These are phyloP conservation scores for Syzygium aromaticum DNA, from an alignment of 345 rosid species.

Conservation along the genomic window DNA sequence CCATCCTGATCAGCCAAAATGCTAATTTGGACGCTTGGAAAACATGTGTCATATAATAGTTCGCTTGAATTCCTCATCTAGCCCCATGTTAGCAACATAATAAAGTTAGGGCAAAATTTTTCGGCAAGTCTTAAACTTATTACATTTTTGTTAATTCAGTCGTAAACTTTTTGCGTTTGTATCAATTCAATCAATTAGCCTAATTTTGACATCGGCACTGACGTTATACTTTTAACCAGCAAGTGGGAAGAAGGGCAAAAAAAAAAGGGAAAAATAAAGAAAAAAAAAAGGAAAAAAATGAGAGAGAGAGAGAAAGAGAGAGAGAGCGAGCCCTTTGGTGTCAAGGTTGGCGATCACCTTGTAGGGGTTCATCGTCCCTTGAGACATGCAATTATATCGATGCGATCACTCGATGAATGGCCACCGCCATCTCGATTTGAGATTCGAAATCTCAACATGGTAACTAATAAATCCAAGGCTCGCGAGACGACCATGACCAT, in stretches of 20 bases:
- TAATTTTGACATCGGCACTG: no score
- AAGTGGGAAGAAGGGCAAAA: no score
- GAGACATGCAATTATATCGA: background rate
- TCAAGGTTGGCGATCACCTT: background rate
- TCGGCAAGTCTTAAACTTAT: no score
- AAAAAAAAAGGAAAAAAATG: accelerated
- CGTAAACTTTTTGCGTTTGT: no score
- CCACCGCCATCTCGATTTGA: background rate
- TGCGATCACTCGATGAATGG: background rate
- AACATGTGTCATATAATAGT: background rate
- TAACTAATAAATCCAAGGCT: accelerated
- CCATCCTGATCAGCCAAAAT: background rate
- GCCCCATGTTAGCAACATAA: no score
- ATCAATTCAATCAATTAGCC: no score
- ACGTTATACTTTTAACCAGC: no score
- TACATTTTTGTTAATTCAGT: no score
- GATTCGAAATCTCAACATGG: accelerated
- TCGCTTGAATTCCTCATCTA: background rate
- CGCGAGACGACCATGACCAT: accelerated
- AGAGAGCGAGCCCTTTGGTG: no score
- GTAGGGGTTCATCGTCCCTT: background rate
- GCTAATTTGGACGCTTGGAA: background rate
- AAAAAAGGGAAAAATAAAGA: no score
- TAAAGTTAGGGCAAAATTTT: background rate
- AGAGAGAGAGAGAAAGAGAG: no score